Percentiles rank a stretch among this genome's conserved stretches.
Evolutionary conservation across 352 stramenopile genomes (phyloP).

Genomic region (Globisporangium echinulatum): DNA sequence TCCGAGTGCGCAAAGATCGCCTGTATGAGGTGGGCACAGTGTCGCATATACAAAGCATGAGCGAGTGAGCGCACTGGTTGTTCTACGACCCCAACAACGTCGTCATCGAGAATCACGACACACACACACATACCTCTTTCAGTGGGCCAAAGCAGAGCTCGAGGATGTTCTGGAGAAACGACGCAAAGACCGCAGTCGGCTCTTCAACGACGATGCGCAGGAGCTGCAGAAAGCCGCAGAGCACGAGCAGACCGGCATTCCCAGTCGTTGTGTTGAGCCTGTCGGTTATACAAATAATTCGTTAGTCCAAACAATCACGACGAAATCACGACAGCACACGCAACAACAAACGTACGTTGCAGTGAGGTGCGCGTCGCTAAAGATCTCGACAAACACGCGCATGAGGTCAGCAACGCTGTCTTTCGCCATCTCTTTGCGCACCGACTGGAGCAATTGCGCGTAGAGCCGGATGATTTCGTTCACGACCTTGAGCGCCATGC

Average conservation of each 20-base stretch:
- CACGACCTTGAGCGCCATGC: constrained; percentile 65
- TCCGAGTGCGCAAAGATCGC: constrained; percentile 66
- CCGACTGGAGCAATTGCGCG: constrained; percentile 68
- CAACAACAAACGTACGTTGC: constrained; percentile 34
- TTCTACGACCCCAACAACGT: no score
- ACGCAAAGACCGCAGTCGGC: constrained; percentile 59
- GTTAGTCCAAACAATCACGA: neutral
- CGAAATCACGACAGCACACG: neutral
- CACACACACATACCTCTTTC: constrained; percentile 45
- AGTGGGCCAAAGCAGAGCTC: constrained; percentile 73
- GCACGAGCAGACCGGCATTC: constrained; percentile 54
- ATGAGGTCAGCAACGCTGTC: constrained; percentile 66
- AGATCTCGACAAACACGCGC: constrained; percentile 73
- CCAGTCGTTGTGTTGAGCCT: constrained; percentile 49
- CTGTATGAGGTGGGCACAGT: constrained; percentile 13
- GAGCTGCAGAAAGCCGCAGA: constrained; percentile 75
- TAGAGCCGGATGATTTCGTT: constrained; percentile 78
- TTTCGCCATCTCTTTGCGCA: constrained; percentile 81
- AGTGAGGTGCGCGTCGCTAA: constrained; percentile 66
- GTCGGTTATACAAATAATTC: constrained; percentile 1
- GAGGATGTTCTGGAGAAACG: constrained; percentile 69
- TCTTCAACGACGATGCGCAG: constrained; percentile 76
- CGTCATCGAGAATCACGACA: no score
- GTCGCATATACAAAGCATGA: no score
- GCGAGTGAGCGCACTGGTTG: no score